Percentiles rank a stretch among this genome's conserved stretches.
Conservation (phyloP, 2,329 filamentous ascomycete genomes). For the Alternaria triticimaculans region DNA sequence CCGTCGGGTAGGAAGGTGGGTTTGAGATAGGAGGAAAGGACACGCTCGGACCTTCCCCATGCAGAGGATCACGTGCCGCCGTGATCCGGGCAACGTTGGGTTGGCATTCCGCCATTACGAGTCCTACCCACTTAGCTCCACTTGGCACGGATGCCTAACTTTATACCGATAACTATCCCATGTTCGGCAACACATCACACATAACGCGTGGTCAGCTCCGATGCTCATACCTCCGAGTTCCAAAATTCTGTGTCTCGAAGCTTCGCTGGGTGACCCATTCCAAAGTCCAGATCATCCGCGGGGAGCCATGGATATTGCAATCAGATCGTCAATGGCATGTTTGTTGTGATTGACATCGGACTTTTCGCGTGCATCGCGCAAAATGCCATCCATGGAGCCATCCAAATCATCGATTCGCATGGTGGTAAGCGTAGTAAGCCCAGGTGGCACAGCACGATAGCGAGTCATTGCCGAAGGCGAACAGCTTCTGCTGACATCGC, state of each 20-base stretch:
- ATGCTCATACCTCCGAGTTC: neutral
- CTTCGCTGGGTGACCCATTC: neutral
- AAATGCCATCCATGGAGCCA: neutral
- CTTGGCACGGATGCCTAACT: constrained; percentile 11
- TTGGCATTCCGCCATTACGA: constrained; percentile 11
- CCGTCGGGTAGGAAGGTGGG: neutral
- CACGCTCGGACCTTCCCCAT: constrained; percentile 1
- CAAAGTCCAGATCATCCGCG: neutral
- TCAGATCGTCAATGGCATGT: neutral
- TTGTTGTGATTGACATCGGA: neutral
- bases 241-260: constrained; percentile 4
- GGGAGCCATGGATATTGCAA: neutral
- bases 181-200: neutral
- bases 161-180: constrained; percentile 10
- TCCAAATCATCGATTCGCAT: constrained; percentile 6
- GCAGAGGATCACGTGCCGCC: constrained; percentile 5
- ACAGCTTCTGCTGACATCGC: neutral
- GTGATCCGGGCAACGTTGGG: constrained; percentile 1
- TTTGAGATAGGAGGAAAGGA: neutral
- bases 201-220: neutral
- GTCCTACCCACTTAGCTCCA: constrained; percentile 15
- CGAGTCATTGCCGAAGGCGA: constrained; percentile 7
- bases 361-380: constrained; percentile 1
- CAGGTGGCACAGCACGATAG: constrained; percentile 3
- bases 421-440: neutral